Conservation (phyloP, 768 basidiomycete genomes). For the Collybia nuda region DNA sequence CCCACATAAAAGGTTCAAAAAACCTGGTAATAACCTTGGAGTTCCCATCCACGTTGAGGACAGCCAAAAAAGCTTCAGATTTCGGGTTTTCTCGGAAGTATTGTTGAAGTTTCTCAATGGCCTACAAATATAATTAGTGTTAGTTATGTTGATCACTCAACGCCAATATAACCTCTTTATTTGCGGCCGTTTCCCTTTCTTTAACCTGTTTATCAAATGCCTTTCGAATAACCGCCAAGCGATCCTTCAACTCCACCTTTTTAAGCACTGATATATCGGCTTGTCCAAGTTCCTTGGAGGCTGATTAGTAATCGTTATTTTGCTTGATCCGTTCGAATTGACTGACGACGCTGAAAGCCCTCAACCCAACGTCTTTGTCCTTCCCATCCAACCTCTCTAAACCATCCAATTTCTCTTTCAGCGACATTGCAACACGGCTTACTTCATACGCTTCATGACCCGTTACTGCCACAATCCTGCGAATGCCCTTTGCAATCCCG, state of each 20-base stretch:
- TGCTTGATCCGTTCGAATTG: neutral
- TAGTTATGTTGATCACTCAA: neutral
- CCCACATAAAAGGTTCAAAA: neutral
- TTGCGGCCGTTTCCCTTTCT: conserved; percentile 72
- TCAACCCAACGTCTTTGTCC: conserved; percentile 87
- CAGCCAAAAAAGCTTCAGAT: conserved; percentile 66
- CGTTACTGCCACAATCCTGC: conserved; percentile 91
- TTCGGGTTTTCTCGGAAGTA: conserved; percentile 80
- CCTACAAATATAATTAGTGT: conserved; percentile 30
- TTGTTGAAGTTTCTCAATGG: conserved; percentile 62
- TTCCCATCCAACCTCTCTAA: conserved; percentile 64
- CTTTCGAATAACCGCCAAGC: conserved; percentile 69
- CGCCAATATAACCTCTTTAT: conserved; percentile 62
- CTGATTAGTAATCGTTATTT: neutral
- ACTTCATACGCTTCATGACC: conserved; percentile 91
- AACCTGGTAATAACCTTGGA: conserved; percentile 57
- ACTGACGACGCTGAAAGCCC: conserved; percentile 74
- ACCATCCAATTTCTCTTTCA: conserved; percentile 61
- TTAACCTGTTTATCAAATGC: conserved; percentile 84
- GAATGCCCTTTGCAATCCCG: conserved; percentile 97
- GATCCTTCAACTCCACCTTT: conserved; percentile 80
- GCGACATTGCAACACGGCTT: conserved; percentile 60
- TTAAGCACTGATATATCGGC: conserved; percentile 84
- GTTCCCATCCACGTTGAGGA: conserved; percentile 80
- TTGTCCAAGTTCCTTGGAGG: conserved; percentile 80